Base-by-base conservation (phyloP, 768 basidiomycete species). In the Psilocybe cyanescens region DNA sequence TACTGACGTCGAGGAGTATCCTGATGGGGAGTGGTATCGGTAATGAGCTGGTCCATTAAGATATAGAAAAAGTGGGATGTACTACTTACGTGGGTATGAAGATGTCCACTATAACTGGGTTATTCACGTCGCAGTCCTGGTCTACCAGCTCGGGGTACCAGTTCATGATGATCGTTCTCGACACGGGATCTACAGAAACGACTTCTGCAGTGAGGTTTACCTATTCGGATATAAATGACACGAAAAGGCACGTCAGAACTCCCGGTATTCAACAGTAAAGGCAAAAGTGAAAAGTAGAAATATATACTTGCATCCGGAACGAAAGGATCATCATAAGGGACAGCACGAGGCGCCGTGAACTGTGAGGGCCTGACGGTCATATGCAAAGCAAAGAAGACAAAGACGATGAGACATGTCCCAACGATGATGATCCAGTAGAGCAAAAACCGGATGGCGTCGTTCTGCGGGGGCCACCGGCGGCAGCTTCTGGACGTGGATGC, bases 161-260 rank as follows among this genome's bases (percentile, higher is more conserved):
- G 14, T 61, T 57, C 52, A 65, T 58, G 3, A 51, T 47, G 9
- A 65, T 49, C 16, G 57, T 61, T 19, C 64, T 53, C 35, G 57
- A 44, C 30, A 65, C 17, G 4, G 64, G 60, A 41, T 65, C 64
- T 1, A 59, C 60, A 6, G 64, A 54, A 11, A 65, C 31, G 5
- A 48, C 30, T 19, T 65, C 64, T 8, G 50, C 57, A 1, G 39
- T 55, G 6, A 65, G 57, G n/a, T 44, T 37, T 8, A 65, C 52
- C 64, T 65, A 29, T 24, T 24, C 3, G 12, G 33, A 53, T 24
- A 24, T 24, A 24, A 24, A 24, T 24, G 24, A 2, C 24, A 24
- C 24, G 24, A 2, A 2, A 24, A 24, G 24, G 24, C 2, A 24
- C 24, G 2, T 24, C 24, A 24, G 24, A 24, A 24, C 24, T 24